Evolutionary conservation across 805 yeast genomes (phyloP), one percentile per base, ranked within the genome.

Genomic region (Torulaspora maleeae): DNA sequence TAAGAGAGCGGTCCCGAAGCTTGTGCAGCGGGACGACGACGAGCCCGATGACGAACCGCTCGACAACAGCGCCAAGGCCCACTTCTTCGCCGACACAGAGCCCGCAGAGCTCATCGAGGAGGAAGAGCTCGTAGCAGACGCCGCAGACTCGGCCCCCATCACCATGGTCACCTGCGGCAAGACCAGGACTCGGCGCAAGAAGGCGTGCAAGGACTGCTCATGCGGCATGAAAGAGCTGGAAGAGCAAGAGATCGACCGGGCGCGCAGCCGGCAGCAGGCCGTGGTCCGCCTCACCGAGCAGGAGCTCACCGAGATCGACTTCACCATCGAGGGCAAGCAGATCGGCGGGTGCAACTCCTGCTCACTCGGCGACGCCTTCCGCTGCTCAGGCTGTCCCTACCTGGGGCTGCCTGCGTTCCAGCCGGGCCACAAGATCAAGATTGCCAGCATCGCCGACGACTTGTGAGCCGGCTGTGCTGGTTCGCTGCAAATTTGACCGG

Each of bases 341-440:
- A 84, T 95, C 10, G 97, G 97, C 27, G 96, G 97, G 3, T 93
- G 99, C 71, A 96, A 96, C 20, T 86, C 95, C 9, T 93, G 99
- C 70, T 82, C 98, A 0, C 75, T 93, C 40, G 99, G 99, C 36
- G 99, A 93, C 66, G 99, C 99, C 0, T 93, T 93, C 71, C 75
- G 99, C 61, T 93, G 99, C 66, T 95, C 90, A 55, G 97, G 98
- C 2, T 93, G 99, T 69, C 99, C 99, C 32, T 93, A 83, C 68
- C 71, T 93, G 54, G 99, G 99, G 0, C 73, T 93, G 37, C 99
- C 99, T 12, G 97, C 99, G 3, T 93, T 93, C 76, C 89, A 89
- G 68, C 99, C 98, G 1, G 99, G 99, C 42, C 95, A 93, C 69
- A 82, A 82, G 9, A 80, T 93, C 44, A 81, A 83, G 27, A 69